A percentile compares a stretch with the other conserved stretches of the same genome.
These are phyloP conservation scores for Mycena metata DNA, from an alignment of 768 basidiomycete species.

Conservation along the genomic window DNA sequence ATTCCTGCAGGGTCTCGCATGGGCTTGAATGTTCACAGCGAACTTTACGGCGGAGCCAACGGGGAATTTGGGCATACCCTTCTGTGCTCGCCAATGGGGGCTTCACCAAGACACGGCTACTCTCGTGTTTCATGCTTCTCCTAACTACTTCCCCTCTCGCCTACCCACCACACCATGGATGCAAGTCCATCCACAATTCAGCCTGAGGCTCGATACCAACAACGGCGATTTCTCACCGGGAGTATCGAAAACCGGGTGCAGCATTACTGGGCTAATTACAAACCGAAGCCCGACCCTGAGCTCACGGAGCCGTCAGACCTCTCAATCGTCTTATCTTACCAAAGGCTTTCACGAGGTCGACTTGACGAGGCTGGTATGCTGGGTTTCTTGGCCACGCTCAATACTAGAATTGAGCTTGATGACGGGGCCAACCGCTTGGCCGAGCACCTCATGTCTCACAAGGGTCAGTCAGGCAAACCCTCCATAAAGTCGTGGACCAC, in stretches of 20 bases:
- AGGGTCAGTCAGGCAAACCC: background rate
- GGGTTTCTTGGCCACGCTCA: background rate
- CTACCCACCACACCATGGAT: too few species aligned
- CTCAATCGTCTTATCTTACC: background rate
- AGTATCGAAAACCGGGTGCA: background rate
- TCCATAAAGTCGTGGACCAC: background rate
- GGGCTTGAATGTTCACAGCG: too few species aligned
- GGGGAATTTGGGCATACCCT: too few species aligned
- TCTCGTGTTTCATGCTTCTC: too few species aligned
- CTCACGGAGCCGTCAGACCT: background rate
- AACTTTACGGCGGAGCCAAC: too few species aligned
- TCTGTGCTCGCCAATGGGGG: too few species aligned
- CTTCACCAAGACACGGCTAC: too few species aligned
- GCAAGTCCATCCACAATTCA: too few species aligned
- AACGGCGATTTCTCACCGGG: background rate
- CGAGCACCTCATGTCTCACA: background rate
- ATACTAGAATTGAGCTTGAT: slow-evolving; percentile 12
- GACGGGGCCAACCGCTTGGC: background rate
- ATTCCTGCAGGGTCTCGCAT: too few species aligned
- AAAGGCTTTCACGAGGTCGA: background rate
- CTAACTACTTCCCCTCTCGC: too few species aligned
- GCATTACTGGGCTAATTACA: background rate
- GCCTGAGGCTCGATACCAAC: too few species aligned
- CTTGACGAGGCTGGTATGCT: background rate
- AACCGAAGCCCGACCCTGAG: background rate